These are phyloP conservation scores for Penicillium turbatum DNA, from an alignment of 495 filamentous ascomycete species.

Conservation along the genomic window DNA sequence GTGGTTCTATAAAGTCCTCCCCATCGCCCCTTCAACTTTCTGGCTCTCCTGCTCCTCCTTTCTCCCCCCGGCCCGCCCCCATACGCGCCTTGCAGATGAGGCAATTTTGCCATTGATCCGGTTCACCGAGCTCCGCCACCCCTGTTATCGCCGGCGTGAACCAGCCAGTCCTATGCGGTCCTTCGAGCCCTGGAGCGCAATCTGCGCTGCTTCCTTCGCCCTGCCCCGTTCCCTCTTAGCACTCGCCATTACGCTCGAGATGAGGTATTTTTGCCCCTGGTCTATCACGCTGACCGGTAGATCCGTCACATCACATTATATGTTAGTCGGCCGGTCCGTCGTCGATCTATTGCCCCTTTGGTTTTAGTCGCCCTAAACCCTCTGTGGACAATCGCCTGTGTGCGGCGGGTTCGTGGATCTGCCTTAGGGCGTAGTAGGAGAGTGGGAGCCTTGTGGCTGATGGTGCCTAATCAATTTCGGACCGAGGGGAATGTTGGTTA, in stretches of 20 bases:
- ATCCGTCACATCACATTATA: not conserved
- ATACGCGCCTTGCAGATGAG: too few species aligned
- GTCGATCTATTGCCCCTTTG: not conserved
- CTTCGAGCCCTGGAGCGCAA: too few species aligned
- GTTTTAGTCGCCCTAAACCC: not conserved
- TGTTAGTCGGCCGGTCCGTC: not conserved
- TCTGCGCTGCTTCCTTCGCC: not conserved
- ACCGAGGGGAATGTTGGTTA: not conserved
- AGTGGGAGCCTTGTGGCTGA: not conserved
- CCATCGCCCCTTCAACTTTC: not conserved
- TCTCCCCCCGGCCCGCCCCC: not conserved
- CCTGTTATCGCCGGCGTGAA: not conserved
- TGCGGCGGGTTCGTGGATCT: not conserved
- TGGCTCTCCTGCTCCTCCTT: not conserved
- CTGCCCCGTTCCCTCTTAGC: not conserved
- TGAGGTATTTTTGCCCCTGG: slow-evolving; percentile 3
- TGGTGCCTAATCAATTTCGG: not conserved
- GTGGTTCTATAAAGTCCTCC: not conserved
- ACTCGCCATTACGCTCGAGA: slow-evolving; percentile 1
- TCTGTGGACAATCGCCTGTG: not conserved
- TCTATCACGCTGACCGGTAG: not conserved
- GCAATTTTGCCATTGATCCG: not conserved
- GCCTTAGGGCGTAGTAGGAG: not conserved
- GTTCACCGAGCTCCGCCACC: not conserved
- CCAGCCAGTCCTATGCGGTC: not conserved